These are phyloP conservation scores for sunflower (Helianthus annuus) DNA, from an alignment of 129 eudicot species.

Conservation along the genomic window DNA sequence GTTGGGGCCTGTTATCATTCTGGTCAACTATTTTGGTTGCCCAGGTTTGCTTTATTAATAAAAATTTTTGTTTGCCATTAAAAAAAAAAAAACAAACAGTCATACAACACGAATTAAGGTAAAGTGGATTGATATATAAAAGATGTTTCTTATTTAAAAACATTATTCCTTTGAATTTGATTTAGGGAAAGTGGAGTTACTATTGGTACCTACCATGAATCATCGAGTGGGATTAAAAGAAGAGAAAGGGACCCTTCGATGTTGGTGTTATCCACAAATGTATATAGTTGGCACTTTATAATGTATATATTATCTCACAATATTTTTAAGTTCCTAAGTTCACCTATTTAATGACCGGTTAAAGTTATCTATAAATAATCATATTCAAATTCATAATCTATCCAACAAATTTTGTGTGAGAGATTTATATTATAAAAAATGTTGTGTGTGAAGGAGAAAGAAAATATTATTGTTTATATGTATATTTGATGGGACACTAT, in stretches of 20 bases:
- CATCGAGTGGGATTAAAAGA: conserved; percentile 14
- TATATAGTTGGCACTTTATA: background rate
- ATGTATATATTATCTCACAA: background rate
- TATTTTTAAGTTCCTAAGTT: background rate
- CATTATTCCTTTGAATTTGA: conserved; percentile 1
- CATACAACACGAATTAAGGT: background rate
- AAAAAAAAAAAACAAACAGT: no score
- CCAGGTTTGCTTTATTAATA: no score
- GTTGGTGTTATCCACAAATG: background rate
- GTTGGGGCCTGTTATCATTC: no score
- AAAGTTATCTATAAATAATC: background rate
- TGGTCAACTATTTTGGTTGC: no score
- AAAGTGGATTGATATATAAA: background rate
- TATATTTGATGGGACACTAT: no score
- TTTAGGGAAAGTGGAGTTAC: conserved; percentile 5
- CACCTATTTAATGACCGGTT: background rate
- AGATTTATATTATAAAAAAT: no score
- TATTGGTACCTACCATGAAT: conserved; percentile 4
- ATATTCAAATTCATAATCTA: no score
- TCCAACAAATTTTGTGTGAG: no score
- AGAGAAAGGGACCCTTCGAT: conserved; percentile 20
- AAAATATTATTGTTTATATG: no score
- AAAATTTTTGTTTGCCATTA: no score
- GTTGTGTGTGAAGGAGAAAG: no score
- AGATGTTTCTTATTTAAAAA: background rate